Percentiles rank a stretch among this genome's conserved stretches.
These are phyloP conservation scores for Fusarium sp. DNA, from an alignment of 2,329 filamentous ascomycete genomes.

Conservation along the genomic window DNA sequence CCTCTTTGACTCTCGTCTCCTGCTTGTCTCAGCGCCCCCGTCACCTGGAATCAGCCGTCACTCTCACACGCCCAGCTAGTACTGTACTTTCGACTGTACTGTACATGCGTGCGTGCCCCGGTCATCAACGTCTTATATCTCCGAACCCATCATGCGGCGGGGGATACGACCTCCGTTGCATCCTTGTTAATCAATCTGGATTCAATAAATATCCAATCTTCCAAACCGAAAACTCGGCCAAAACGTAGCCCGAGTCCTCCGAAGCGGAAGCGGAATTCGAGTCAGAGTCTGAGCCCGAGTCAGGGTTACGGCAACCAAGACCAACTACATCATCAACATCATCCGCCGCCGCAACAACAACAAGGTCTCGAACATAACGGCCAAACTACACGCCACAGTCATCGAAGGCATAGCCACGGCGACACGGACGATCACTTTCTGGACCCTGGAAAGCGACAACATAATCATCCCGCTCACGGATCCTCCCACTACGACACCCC, in stretches of 20 bases:
- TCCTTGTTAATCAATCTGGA: constrained; percentile 66
- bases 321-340: constrained; percentile 34
- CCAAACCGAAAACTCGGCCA: constrained; percentile 38
- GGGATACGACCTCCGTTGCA: constrained; percentile 68
- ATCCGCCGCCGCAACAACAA: background rate
- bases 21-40: constrained; percentile 22
- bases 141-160: constrained; percentile 65
- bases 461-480: constrained; percentile 38
- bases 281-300: constrained; percentile 33
- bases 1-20: constrained; percentile 2
- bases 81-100: constrained; percentile 16
- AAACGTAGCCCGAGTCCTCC: constrained; percentile 39
- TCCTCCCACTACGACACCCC: constrained; percentile 21
- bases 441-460: constrained; percentile 43
- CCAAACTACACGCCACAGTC: constrained; percentile 34
- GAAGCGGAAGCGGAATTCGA: constrained; percentile 27
- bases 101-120: constrained; percentile 43
- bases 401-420: constrained; percentile 40
- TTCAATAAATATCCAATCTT: constrained; percentile 58
- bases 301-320: constrained; percentile 31
- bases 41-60: constrained; percentile 32
- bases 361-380: constrained; percentile 17
- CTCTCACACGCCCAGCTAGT: constrained; percentile 39
- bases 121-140: constrained; percentile 42
- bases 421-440: constrained; percentile 28